Base-by-base conservation (phyloP, 2,329 filamentous ascomycete species). In the Piedraia hortae region DNA sequence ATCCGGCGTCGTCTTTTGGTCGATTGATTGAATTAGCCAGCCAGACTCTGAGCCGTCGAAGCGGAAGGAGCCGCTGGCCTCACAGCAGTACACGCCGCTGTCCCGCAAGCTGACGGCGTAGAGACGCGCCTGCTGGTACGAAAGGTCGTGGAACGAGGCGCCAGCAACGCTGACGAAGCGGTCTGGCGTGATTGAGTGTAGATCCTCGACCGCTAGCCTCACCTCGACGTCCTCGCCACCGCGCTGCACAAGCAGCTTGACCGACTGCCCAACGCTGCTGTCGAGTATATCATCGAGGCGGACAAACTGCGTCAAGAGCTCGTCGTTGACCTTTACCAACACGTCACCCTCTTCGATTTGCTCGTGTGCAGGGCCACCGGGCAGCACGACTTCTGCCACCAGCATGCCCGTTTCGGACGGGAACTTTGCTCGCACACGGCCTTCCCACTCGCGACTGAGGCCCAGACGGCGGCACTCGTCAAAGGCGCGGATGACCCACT, bases 401-500 rank as follows among this genome's bases (percentile, higher is more conserved):
- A 97, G 61, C 75, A 97, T 80, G 39, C 85, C 88, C 12, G 78
- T 93, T 49, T 91, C 85, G 35, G 74, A 71, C 1, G 88, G 85
- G 33, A 90, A 89, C 12, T 63, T 56, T 34, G 72, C 64, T 15
- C 85, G 68, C 30, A 89, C 65, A 25, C 69, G 66, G 16, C 73
- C 69, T 51, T 97, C 85, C 67, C 77, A 88, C 22, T 77, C 61
- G 0, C 78, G 58, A 2, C 63, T 75, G 28, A 97, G 54, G 5
- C 85, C 85, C 6, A 97, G 54, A 27, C 85, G 62, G 24, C 82
- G 67, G 45, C 85, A 93, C 44, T 97, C 88, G 35, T 97, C 88
- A 36, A 97, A 97, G 0, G 85, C 77, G 46, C 93, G 93, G 29
- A 97, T 60, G 23, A 93, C 59, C 59, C 88, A 97, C 43, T 97